A percentile compares a stretch with the other conserved stretches of the same genome.
Conservation (phyloP, 2,329 filamentous ascomycete species). For the Dendrostoma leiphaemia region DNA sequence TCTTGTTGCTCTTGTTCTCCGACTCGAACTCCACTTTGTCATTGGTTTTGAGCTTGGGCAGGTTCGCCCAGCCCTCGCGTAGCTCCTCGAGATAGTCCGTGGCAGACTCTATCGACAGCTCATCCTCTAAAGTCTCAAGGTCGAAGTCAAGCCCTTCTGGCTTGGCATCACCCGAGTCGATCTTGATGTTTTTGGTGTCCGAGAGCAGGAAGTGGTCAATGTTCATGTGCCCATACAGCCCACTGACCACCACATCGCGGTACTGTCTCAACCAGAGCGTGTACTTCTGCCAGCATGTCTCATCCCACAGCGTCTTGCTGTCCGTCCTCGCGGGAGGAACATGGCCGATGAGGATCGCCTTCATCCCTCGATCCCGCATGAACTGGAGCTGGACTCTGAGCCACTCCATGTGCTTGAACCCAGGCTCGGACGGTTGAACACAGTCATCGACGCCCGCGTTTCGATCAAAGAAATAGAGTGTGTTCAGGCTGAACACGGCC, state of each 20-base stretch:
- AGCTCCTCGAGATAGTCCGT: constrained; percentile 78
- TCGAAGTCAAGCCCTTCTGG: neutral
- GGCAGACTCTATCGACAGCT: constrained; percentile 65
- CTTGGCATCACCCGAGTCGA: constrained; percentile 40
- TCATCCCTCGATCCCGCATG: constrained; percentile 80
- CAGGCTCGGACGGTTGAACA: constrained; percentile 72
- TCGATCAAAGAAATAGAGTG: constrained; percentile 90
- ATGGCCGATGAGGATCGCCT: constrained; percentile 91
- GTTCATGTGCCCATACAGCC: constrained; percentile 94
- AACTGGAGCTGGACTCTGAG: constrained; percentile 83
- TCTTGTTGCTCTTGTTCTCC: constrained; percentile 32
- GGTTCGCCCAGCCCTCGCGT: constrained; percentile 70
- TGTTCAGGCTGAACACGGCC: constrained; percentile 92
- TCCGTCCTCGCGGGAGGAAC: constrained; percentile 86
- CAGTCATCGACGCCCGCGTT: constrained; percentile 96
- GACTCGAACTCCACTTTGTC: constrained; percentile 19
- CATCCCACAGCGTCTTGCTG: constrained; percentile 88
- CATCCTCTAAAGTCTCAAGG: constrained; percentile 44
- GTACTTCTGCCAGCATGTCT: constrained; percentile 98
- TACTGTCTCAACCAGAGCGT: constrained; percentile 87
- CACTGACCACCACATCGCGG: constrained; percentile 80
- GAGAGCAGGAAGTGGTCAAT: constrained; percentile 95
- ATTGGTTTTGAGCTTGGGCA: constrained; percentile 55
- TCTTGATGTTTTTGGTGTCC: constrained; percentile 74
- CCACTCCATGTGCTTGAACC: constrained; percentile 96